phyloP scores from a whole-genome alignment of 116 monocot species.

The Thalassia testudinum region DNA sequence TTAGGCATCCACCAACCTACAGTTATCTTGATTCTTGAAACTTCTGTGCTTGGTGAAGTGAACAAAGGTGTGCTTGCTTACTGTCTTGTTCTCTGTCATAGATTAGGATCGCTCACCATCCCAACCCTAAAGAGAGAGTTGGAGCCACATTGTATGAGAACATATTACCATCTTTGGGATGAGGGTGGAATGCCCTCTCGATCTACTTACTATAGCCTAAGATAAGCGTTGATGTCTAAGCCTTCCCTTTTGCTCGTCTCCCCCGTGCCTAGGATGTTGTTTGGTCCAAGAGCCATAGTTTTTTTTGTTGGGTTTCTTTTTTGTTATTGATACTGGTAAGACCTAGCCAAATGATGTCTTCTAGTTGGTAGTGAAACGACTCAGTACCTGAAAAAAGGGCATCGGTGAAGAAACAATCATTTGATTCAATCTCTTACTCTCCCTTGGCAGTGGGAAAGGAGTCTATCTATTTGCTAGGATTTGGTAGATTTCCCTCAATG shows the following conservation, averaged over 20 bases:
- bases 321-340: no score
- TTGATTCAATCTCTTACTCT: no score
- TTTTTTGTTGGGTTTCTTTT: background rate
- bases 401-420: no score
- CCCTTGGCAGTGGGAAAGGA: no score
- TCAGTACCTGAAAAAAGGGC: no score
- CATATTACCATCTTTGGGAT: constrained; percentile 7
- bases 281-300: constrained; percentile 9
- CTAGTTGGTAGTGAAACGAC: no score
- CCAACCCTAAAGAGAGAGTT: constrained; percentile 5
- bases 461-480: no score
- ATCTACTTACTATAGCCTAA: constrained; percentile 10
- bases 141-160: constrained; percentile 4
- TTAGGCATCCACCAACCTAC: constrained; percentile 5
- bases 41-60: constrained; percentile 2
- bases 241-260: constrained; percentile 11
- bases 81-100: background rate
- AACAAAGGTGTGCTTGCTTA: constrained; percentile 1
- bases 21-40: constrained; percentile 1
- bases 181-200: constrained; percentile 9
- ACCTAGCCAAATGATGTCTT: no score
- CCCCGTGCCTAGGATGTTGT: constrained; percentile 8
- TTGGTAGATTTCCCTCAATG: no score
- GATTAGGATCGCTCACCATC: background rate
- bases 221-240: constrained; percentile 15